Percentiles rank a stretch among this genome's conserved stretches.
These are phyloP conservation scores for Euphrasia confusa DNA, from an alignment of 257 asterid species.

Conservation along the genomic window DNA sequence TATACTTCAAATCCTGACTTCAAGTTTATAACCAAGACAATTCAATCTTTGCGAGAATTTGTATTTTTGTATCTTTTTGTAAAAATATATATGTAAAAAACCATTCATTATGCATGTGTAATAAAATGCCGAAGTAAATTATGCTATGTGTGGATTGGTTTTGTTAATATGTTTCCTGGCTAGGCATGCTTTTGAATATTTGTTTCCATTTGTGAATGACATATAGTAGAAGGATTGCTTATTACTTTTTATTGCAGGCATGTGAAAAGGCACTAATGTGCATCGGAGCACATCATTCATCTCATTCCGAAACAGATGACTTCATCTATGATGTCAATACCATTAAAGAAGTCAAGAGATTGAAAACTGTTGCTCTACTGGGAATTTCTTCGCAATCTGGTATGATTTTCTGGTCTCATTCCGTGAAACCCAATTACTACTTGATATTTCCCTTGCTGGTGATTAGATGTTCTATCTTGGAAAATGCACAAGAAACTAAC, in stretches of 20 bases:
- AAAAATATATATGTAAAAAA: not conserved
- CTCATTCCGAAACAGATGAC: constrained; percentile 31
- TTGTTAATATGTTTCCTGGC: not conserved
- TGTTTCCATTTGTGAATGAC: constrained; percentile 6
- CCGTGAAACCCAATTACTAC: too few species aligned
- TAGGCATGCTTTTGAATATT: not conserved
- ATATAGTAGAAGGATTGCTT: not conserved
- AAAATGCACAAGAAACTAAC: constrained; percentile 11
- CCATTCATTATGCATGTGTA: not conserved
- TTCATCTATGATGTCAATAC: constrained; percentile 23
- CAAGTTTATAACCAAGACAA: not conserved
- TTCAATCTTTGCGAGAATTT: constrained; percentile 1
- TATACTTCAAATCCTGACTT: not conserved
- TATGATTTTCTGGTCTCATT: constrained; percentile 28
- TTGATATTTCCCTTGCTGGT: too few species aligned
- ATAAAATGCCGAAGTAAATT: constrained; percentile 4
- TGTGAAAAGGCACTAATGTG: constrained; percentile 62
- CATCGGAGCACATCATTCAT: constrained; percentile 23
- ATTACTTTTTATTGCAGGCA: constrained; percentile 41
- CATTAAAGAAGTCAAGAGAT: constrained; percentile 44
- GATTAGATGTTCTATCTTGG: too few species aligned
- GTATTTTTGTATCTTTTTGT: not conserved
- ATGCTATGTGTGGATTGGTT: constrained; percentile 10
- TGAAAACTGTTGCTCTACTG: constrained; percentile 46
- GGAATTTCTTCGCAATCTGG: constrained; percentile 65